Base-by-base conservation (phyloP, 2,329 filamentous ascomycete species). In the Diaporthe sp. region DNA sequence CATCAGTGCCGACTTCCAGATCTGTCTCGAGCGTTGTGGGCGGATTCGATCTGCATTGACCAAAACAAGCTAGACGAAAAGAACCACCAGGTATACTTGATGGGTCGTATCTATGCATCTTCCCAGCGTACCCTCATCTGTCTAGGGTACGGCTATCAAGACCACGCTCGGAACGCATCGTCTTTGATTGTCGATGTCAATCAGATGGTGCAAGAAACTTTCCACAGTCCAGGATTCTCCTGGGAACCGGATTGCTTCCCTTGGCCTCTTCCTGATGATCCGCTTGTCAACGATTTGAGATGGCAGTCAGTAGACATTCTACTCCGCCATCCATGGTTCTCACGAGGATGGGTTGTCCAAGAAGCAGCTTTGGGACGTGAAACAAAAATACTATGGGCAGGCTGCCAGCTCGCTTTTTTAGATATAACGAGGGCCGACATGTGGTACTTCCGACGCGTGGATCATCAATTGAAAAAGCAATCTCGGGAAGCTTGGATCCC, bases 21-120 rank as follows among this genome's bases (percentile, higher is more conserved):
- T 4, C 2, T 25, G 17, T 0, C 35, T 1, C 66, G 50, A 2
- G 19, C 1, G 10, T 25, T 69, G 1, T 69, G 66, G 66, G 66
- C 66, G 9, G 66, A 69, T 54, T 55, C 66, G 4, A 69, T 69
- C 7, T 69, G 66, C 8, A 69, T 73, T 38, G 69, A 75, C 30
- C 74, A 75, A 52, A 10, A 67, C 0, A 28, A 70, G 1, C 5
- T 12, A 1, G 9, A 25, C 15, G 74, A 75, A 35, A 68, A 75
- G 28, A 25, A 22, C 9, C 55, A 40, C 19, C 74, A 75, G 12
- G 66, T 69, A 1, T 22, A 3, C 19, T 9, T 69, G 35, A 73
- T 73, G 74, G 25, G 40, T 17, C 61, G 70, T 1, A 57, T 73
- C 2, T 75, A 73, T 47, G 42, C 40, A 6, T 45, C 52, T 6